phyloP scores from a whole-genome alignment of 805 yeast species.

The Helenozyma rhizophorensis region DNA sequence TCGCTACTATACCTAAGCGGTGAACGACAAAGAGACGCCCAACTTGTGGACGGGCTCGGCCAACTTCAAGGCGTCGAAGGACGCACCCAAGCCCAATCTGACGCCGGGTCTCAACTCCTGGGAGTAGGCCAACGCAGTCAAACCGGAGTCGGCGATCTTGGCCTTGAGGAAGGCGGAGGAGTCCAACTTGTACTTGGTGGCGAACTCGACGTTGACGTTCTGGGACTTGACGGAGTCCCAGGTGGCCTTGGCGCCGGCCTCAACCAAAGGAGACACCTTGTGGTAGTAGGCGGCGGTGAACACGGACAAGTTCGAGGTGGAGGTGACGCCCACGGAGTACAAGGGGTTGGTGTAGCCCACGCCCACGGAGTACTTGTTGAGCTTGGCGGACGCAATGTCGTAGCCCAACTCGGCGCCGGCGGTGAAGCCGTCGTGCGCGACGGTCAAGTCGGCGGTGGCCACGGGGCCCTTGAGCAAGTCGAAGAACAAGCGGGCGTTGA shows the following conservation, averaged over 20 bases:
- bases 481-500: conserved; percentile 91
- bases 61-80: conserved; percentile 91
- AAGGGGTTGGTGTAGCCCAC: conserved; percentile 87
- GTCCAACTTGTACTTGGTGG: conserved; percentile 92
- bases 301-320: conserved; percentile 80
- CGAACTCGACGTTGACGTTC: conserved; percentile 90
- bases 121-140: conserved; percentile 89
- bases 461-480: conserved; percentile 94
- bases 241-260: conserved; percentile 97
- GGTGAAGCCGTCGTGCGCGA: conserved; percentile 94
- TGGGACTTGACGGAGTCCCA: conserved; percentile 83
- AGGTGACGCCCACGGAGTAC: conserved; percentile 81
- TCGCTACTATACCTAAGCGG: conserved; percentile 53
- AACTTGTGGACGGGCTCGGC: conserved; percentile 97
- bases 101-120: conserved; percentile 96
- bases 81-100: conserved; percentile 93
- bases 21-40: conserved; percentile 90
- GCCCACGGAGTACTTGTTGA: conserved; percentile 91
- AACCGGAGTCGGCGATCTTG: conserved; percentile 93
- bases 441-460: conserved; percentile 90
- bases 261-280: conserved; percentile 84
- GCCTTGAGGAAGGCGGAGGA: conserved; percentile 88
- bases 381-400: conserved; percentile 88
- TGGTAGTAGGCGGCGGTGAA: conserved; percentile 97
- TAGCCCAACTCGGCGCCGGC: conserved; percentile 97